A percentile compares a stretch with the other conserved stretches of the same genome.
phyloP scores from a whole-genome alignment of 805 yeast genomes.

The Hanseniaspora clermontiae region DNA sequence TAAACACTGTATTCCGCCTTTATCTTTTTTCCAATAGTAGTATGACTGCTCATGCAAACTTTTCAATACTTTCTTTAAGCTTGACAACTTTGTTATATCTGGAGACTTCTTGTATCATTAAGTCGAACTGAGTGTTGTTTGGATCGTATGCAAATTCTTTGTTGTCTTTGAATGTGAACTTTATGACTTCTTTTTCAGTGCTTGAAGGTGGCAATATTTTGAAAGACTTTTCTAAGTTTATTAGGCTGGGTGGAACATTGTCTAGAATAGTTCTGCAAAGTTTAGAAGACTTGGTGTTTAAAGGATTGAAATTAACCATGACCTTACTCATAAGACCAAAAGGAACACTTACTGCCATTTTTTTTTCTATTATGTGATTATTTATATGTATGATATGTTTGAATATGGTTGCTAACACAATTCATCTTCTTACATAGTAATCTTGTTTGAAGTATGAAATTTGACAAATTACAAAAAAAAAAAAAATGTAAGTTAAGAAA shows the following conservation, averaged over 20 bases:
- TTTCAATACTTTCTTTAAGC: conserved; percentile 56
- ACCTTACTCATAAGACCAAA: conserved; percentile 51
- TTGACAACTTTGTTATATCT: conserved; percentile 70
- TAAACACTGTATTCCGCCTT: too few species aligned
- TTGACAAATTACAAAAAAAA: too few species aligned
- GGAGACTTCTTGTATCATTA: conserved; percentile 56
- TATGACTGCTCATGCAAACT: conserved; percentile 16
- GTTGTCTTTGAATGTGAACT: conserved; percentile 75
- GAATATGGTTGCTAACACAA: background rate
- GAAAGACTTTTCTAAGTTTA: conserved; percentile 48
- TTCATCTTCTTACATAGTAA: background rate
- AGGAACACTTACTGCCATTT: conserved; percentile 1
- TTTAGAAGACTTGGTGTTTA: conserved; percentile 52
- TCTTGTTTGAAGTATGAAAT: background rate
- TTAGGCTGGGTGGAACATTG: conserved; percentile 64
- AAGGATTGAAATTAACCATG: conserved; percentile 65
- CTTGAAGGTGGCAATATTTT: conserved; percentile 42
- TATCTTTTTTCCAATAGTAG: background rate
- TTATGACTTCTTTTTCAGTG: conserved; percentile 28
- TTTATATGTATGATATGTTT: background rate
- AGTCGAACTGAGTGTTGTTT: conserved; percentile 38
- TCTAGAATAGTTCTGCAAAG: conserved; percentile 69
- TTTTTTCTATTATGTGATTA: background rate
- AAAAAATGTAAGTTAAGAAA: too few species aligned
- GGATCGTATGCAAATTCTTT: conserved; percentile 59